Conservation (phyloP, 768 basidiomycete genomes). For the Russula virescens region DNA sequence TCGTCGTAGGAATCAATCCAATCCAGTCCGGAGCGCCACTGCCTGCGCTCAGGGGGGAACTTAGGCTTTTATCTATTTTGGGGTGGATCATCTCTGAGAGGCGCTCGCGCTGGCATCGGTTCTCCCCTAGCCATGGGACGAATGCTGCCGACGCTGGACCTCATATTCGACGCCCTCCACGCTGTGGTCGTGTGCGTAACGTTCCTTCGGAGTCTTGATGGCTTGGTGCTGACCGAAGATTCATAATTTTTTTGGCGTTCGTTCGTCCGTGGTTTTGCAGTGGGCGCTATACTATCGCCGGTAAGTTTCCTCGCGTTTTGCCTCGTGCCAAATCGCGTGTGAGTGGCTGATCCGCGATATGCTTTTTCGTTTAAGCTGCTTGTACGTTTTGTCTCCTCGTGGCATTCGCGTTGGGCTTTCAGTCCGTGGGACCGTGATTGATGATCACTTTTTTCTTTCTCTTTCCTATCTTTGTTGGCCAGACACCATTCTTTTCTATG, state of each 20-base stretch:
- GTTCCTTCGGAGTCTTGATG: neutral
- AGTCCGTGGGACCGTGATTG: neutral
- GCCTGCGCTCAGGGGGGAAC: no score
- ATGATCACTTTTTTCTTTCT: neutral
- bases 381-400: slow-evolving; percentile 2
- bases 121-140: neutral
- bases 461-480: no score
- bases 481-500: slow-evolving; percentile 23
- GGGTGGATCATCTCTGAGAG: no score
- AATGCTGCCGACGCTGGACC: neutral
- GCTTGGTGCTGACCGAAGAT: neutral
- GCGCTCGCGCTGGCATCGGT: neutral
- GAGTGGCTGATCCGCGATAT: neutral
- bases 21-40: no score
- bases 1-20: no score
- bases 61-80: no score
- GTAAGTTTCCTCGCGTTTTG: neutral
- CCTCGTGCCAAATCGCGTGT: neutral
- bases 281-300: slow-evolving; percentile 13
- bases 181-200: neutral
- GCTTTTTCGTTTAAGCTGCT: neutral
- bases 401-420: neutral
- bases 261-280: no score
- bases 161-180: neutral
- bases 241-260: neutral